Evolutionary conservation across 306 rosid genomes (phyloP), one percentile per base, ranked within the genome.

Genomic region (Fagus sylvatica): DNA sequence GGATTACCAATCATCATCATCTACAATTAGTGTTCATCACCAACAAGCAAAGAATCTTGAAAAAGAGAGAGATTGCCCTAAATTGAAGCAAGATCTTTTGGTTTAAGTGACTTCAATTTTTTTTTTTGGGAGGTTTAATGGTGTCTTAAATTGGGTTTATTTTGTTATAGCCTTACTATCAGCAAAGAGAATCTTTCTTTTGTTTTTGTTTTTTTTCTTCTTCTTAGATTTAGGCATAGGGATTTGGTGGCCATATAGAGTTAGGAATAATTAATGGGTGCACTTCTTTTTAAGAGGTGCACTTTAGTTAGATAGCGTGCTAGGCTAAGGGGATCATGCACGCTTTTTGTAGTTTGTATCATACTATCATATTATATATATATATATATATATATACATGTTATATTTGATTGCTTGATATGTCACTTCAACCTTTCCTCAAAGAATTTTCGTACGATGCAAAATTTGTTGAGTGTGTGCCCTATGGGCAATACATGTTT

Each of bases 241-340:
- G 60, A 53, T 78, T 62, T 82, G 87, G 56, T 65, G 76, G 71
- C 64, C 75, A 79, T 75, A 66, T 69, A 75, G 84, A 55, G 13
- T 54, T 65, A 82, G 82, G 69, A 83, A 83, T 83, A 81, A 81
- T 53, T 33, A 80, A 68, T 66, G 54, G 74, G 69, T 80, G 74
- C 84, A 71, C 81, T 61, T 80, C 72, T 80, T 83, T 57, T 49
- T 62, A 37, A 71, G 72, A 74, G 67, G 40, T 49, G 78, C 40
- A 36, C 57, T 36, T 41, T 65, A 78, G 76, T 34, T 59, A 71
- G 66, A 28, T 13, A 51, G 82, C 75, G 54, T 68, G 76, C 76
- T 64, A 48, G 54, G 43, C 40, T 54, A 70, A 46, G 67, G 56
- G 78, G 40, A 39, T 81, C 48, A n/a, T 48, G 53, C 69, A 33